Base-by-base conservation (phyloP, 2,329 filamentous ascomycete genomes). In the Chaetomiaceae sp. region DNA sequence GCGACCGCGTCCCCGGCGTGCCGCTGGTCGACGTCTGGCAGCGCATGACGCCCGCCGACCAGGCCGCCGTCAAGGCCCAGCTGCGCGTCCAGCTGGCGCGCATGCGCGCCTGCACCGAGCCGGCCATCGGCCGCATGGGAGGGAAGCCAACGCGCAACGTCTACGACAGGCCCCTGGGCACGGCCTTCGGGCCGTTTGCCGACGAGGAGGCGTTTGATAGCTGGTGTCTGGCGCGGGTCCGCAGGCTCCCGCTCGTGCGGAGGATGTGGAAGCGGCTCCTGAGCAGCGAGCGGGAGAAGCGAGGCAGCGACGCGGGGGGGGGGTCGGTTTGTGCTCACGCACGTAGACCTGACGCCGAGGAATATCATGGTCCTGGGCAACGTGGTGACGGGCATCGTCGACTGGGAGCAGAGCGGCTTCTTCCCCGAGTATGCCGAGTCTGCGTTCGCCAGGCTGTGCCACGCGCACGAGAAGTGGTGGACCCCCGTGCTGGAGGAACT, bases 341-440 rank as follows among this genome's bases (percentile, higher is more conserved):
- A 27, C 25, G 25, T 5, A 27, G 25, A 27, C 25, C 25, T 27
- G 27, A 48, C 45, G 25, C 43, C 51, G 20, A 44, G 51, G 4
- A 54, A 56, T 31, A 54, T 56, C 34, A 31, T 54, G 33, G 44
- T 46, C 2, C 33, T 51, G 4, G 44, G 44, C 8, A 44, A 31
- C 1, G 34, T 41, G 0, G 41, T 54, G 10, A 51, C 48, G 10
- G 54, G 51, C 7, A 56, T 56, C 21, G 30, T 56, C 10, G 51
- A 54, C 44, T 56, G 54, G 54, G 54, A 54, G 13, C 41, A 38
- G 19, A 51, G 54, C 33, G 54, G 54, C 2, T 54, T 54, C 33
- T 56, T 48, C 37, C 54, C 54, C 5, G 51, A 54, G 21, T 56
- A 56, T 39, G 51, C 47, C 3, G 54, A 54, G 25, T 56, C 51